Evolutionary conservation across 1,284 basidiomycete species (phyloP).

Genomic region (Cryptococcus maquisensis): DNA sequence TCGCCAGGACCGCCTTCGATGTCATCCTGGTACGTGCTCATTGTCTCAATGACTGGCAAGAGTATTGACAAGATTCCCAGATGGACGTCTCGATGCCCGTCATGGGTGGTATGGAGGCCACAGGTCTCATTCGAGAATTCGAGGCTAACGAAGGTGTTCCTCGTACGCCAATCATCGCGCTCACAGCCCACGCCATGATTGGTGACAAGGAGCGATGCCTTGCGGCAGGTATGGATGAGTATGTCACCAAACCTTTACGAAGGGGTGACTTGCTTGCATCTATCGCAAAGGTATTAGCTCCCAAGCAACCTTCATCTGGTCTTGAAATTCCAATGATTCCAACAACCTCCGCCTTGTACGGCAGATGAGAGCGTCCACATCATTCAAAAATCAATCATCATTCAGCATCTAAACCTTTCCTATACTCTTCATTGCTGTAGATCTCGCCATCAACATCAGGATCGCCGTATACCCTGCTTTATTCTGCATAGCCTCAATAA

Average conservation of each 20-base stretch:
- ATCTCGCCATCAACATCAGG: no score
- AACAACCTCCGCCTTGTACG: background rate
- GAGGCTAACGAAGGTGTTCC: conserved; percentile 70
- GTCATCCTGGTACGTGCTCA: conserved; percentile 67
- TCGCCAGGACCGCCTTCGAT: conserved; percentile 63
- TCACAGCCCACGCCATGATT: conserved; percentile 78
- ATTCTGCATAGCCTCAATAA: no score
- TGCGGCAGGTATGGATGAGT: conserved; percentile 66
- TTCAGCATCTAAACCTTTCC: no score
- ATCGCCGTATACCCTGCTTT: no score
- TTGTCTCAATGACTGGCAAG: background rate
- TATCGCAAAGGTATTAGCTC: conserved; percentile 43
- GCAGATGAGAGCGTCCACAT: background rate
- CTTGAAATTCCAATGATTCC: background rate
- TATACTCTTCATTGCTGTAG: no score
- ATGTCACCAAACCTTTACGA: conserved; percentile 52
- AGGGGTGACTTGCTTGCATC: conserved; percentile 45
- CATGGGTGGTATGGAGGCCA: conserved; percentile 59
- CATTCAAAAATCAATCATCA: no score
- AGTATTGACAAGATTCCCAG: conserved; percentile 47
- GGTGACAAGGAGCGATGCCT: conserved; percentile 90
- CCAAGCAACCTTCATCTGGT: background rate
- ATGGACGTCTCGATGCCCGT: conserved; percentile 99
- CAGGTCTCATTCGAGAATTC: conserved; percentile 56
- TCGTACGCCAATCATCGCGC: conserved; percentile 86